Evolutionary conservation across 805 yeast genomes (phyloP).

Genomic region (Candida taoyuanica): DNA sequence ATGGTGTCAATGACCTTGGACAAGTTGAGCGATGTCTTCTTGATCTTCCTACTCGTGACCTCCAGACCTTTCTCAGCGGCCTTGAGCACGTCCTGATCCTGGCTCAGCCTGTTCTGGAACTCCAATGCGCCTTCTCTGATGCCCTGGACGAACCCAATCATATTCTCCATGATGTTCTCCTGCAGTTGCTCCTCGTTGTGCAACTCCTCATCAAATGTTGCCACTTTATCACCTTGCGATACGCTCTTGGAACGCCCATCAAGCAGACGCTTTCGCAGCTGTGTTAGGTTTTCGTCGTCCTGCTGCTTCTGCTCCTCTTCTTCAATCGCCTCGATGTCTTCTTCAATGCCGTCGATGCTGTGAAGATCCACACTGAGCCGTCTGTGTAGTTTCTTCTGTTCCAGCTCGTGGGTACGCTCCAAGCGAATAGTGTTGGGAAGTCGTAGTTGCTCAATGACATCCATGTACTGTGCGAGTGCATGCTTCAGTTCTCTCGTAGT

Average conservation of each 20-base stretch:
- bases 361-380: constrained; percentile 24
- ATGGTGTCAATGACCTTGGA: constrained; percentile 27
- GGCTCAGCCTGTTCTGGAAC: constrained; percentile 35
- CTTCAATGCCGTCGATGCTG: constrained; percentile 4
- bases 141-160: constrained; percentile 34
- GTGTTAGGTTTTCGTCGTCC: constrained; percentile 28
- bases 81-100: constrained; percentile 34
- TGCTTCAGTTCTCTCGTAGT: not conserved
- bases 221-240: not conserved
- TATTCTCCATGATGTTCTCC: constrained; percentile 33
- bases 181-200: constrained; percentile 35
- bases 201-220: constrained; percentile 31
- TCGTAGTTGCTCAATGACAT: constrained; percentile 10
- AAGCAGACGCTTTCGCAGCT: constrained; percentile 30
- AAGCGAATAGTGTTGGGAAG: constrained; percentile 10
- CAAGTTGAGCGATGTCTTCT: constrained; percentile 28
- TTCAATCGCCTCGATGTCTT: constrained; percentile 1
- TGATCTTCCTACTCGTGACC: constrained; percentile 33
- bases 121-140: constrained; percentile 37
- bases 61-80: constrained; percentile 40
- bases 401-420: constrained; percentile 7
- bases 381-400: constrained; percentile 10
- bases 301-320: constrained; percentile 16
- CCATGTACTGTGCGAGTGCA: constrained; percentile 1
- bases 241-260: constrained; percentile 17